These are phyloP conservation scores for Sabuloglossum arenarium DNA, from an alignment of 495 filamentous ascomycete species.

Conservation along the genomic window DNA sequence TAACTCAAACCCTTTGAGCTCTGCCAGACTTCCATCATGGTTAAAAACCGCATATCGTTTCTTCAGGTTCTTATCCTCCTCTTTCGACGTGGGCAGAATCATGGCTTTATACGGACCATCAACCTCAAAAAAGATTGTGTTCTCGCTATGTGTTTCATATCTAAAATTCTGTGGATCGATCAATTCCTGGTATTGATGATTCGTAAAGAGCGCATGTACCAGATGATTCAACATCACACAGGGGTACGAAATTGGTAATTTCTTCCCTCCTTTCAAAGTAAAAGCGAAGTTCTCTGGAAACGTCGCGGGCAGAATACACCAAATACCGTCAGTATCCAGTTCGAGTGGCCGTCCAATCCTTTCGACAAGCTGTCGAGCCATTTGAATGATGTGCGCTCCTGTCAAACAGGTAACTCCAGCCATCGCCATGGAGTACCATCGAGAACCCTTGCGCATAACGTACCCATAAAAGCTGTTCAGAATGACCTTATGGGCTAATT, in stretches of 20 bases:
- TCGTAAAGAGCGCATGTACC: constrained; percentile 87
- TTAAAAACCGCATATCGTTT: constrained; percentile 99
- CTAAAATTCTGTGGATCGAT: constrained; percentile 57
- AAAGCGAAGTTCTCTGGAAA: constrained; percentile 97
- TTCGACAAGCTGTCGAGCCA: constrained; percentile 88
- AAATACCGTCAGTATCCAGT: constrained; percentile 98
- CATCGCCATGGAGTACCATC: constrained; percentile 99
- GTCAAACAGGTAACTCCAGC: constrained; percentile 96
- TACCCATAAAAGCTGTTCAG: constrained; percentile 98
- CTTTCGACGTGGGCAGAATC: constrained; percentile 92
- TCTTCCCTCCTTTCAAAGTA: constrained; percentile 85
- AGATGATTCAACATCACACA: constrained; percentile 99
- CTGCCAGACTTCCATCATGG: constrained; percentile 87
- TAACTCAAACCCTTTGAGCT: constrained; percentile 94
- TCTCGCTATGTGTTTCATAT: constrained; percentile 92
- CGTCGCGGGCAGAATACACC: constrained; percentile 95
- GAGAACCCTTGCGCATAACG: constrained; percentile 95
- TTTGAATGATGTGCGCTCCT: constrained; percentile 90
- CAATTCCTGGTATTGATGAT: constrained; percentile 88
- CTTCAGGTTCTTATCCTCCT: constrained; percentile 98
- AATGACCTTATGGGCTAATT: constrained; percentile 97
- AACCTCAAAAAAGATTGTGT: constrained; percentile 98
- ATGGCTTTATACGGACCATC: constrained; percentile 95
- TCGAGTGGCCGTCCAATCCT: constrained; percentile 84
- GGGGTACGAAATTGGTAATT: constrained; percentile 83